Evolutionary conservation across 305 asterid species (phyloP).

Genomic region (Rubia peregrina): DNA sequence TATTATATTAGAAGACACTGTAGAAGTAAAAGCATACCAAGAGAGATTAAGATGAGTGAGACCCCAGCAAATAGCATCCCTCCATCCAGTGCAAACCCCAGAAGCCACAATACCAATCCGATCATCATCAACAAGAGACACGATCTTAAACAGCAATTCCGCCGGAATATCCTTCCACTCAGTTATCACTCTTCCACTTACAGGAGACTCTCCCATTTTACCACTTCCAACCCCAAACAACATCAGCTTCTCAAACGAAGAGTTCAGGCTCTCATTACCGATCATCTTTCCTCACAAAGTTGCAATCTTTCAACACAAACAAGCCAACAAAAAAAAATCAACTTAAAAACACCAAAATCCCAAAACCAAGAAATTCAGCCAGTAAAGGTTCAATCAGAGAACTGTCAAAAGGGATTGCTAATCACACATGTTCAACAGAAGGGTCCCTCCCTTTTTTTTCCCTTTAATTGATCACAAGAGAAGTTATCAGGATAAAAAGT

Average conservation of each 20-base stretch:
- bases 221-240: conserved; percentile 26
- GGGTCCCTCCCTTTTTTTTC: neutral
- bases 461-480: neutral
- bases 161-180: conserved; percentile 97
- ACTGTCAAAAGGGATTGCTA: conserved; percentile 5
- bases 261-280: conserved; percentile 43
- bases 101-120: conserved; percentile 81
- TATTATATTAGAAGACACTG: neutral
- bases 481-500: neutral
- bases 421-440: neutral
- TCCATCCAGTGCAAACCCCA: conserved; percentile 96
- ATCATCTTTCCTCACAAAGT: conserved; percentile 25
- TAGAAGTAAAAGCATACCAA: conserved; percentile 43
- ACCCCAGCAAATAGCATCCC: conserved; percentile 88
- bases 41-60: conserved; percentile 68
- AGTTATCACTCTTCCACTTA: conserved; percentile 44
- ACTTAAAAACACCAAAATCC: neutral
- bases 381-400: neutral
- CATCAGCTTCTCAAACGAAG: conserved; percentile 59
- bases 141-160: conserved; percentile 78
- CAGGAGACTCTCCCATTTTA: conserved; percentile 29
- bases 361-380: neutral
- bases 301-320: conserved; percentile 13
- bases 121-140: conserved; percentile 80
- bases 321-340: conserved; percentile 6